Conservation (phyloP, 805 yeast genomes). For the Yamadazyma paraphyllophila region DNA sequence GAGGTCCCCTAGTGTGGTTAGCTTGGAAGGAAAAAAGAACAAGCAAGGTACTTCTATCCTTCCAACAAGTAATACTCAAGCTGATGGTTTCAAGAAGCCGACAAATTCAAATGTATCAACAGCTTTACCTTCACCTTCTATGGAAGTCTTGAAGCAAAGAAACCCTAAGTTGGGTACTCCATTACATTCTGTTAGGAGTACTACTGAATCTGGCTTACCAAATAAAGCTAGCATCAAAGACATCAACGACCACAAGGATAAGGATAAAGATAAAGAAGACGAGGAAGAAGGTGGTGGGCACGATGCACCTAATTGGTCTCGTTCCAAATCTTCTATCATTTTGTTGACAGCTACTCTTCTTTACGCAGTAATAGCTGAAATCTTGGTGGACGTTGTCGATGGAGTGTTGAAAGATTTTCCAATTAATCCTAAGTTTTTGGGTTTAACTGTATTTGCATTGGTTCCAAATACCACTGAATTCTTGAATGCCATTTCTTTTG, state of each 20-base stretch:
- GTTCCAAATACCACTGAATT: slow-evolving; percentile 98
- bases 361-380: slow-evolving; percentile 93
- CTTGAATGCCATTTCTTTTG: slow-evolving; percentile 94
- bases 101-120: slow-evolving; percentile 6
- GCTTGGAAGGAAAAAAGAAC: slow-evolving; percentile 18
- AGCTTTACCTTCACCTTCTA: slow-evolving; percentile 18
- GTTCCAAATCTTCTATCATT: slow-evolving; percentile 77
- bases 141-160: slow-evolving; percentile 19
- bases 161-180: slow-evolving; percentile 9
- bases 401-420: slow-evolving; percentile 74
- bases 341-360: slow-evolving; percentile 79
- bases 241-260: not conserved
- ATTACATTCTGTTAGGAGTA: not conserved
- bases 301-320: slow-evolving; percentile 97
- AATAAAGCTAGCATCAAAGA: not conserved
- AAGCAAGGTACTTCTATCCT: slow-evolving; percentile 6
- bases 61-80: not conserved
- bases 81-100: slow-evolving; percentile 1
- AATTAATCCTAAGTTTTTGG: slow-evolving; percentile 87
- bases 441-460: slow-evolving; percentile 90
- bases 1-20: slow-evolving; percentile 39
- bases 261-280: slow-evolving; percentile 17
- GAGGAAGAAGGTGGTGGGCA: slow-evolving; percentile 63
- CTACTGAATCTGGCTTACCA: not conserved
- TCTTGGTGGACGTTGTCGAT: slow-evolving; percentile 89